Conservation (phyloP, 352 stramenopile species). For the Elongisporangium senticosum region DNA sequence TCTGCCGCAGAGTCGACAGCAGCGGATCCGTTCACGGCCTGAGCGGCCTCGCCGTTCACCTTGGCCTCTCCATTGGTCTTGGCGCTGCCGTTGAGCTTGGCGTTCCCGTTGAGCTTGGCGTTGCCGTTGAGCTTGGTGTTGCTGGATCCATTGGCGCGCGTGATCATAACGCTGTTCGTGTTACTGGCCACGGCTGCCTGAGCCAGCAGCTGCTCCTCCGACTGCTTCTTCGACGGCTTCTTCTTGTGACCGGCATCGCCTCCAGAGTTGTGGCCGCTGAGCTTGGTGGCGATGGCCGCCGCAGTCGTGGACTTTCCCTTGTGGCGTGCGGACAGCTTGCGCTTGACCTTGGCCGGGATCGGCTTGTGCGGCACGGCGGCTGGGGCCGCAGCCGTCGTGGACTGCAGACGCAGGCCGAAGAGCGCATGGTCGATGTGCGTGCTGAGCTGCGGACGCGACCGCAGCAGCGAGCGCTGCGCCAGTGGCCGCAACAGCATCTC, state of each 20-base stretch:
- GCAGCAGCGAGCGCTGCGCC: background rate
- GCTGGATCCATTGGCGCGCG: background rate
- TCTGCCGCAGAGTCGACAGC: background rate
- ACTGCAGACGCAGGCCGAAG: background rate
- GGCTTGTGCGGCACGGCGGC: constrained; percentile 13
- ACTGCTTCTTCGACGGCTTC: constrained; percentile 18
- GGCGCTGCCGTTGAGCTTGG: constrained; percentile 12
- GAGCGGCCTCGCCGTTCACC: background rate
- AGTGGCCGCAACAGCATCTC: background rate
- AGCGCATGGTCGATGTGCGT: background rate
- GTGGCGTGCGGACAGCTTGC: constrained; percentile 18
- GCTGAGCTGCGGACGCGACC: background rate
- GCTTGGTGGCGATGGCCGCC: constrained; percentile 1
- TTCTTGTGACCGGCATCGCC: constrained; percentile 10
- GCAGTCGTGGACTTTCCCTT: constrained; percentile 18
- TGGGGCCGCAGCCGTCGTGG: background rate
- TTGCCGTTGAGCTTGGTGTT: background rate
- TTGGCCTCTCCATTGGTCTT: constrained; percentile 2
- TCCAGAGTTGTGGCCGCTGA: constrained; percentile 6
- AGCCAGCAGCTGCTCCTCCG: constrained; percentile 30
- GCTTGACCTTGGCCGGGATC: constrained; percentile 21
- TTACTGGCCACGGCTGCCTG: constrained; percentile 7
- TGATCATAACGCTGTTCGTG: background rate
- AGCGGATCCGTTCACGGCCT: background rate
- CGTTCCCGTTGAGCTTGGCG: background rate